Conservation (phyloP, 2,329 filamentous ascomycete species). For the Ascochyta koolunga region DNA sequence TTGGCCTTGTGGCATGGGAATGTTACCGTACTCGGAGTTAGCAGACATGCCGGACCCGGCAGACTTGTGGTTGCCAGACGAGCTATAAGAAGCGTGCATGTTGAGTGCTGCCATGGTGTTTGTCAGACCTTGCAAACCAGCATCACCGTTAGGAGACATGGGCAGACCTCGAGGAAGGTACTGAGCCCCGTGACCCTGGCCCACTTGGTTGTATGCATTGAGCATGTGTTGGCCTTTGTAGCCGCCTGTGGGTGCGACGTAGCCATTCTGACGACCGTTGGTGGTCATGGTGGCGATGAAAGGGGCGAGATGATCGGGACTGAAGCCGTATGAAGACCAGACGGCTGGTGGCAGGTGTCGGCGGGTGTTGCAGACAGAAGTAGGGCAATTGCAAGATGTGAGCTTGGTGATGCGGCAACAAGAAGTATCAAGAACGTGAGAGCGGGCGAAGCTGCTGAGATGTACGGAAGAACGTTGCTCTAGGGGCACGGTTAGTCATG, state of each 20-base stretch:
- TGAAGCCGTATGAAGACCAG: slow-evolving; percentile 1
- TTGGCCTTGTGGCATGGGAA: slow-evolving; percentile 45
- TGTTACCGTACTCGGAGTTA: slow-evolving; percentile 42
- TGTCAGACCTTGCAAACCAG: slow-evolving; percentile 41
- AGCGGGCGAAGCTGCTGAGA: slow-evolving; percentile 33
- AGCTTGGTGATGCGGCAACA: slow-evolving; percentile 16
- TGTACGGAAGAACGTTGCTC: slow-evolving; percentile 43
- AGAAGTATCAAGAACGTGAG: slow-evolving; percentile 23
- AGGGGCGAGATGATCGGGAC: slow-evolving; percentile 1
- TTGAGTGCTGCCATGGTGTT: slow-evolving; percentile 46
- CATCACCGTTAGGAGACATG: slow-evolving; percentile 40
- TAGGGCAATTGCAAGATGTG: slow-evolving; percentile 11
- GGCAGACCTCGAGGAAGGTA: slow-evolving; percentile 47
- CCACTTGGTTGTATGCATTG: slow-evolving; percentile 35
- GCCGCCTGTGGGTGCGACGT: slow-evolving; percentile 28
- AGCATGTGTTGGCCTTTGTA: slow-evolving; percentile 45
- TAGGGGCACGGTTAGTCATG: slow-evolving; percentile 21
- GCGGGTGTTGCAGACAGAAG: slow-evolving; percentile 9
- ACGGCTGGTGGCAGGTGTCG: not conserved
- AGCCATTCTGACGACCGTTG: slow-evolving; percentile 42
- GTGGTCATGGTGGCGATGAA: slow-evolving; percentile 31
- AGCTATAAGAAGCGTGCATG: slow-evolving; percentile 43
- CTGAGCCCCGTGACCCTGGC: slow-evolving; percentile 40
- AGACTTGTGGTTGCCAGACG: slow-evolving; percentile 41
- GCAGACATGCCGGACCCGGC: slow-evolving; percentile 39